phyloP scores from a whole-genome alignment of 2,329 filamentous ascomycete genomes.

The Aspergillus phoenicis region DNA sequence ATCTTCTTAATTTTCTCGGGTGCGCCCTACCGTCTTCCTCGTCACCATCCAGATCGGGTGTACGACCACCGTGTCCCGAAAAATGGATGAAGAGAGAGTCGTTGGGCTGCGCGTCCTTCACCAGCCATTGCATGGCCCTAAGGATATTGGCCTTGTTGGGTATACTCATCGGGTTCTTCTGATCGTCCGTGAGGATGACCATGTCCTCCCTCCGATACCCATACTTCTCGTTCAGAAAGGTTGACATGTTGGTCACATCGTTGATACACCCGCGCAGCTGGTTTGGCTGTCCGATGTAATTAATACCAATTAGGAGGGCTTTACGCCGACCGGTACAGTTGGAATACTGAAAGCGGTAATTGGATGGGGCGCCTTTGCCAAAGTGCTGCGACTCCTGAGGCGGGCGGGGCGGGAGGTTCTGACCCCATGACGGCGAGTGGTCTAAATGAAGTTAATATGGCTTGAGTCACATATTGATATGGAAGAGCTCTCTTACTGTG shows the following conservation, averaged over 20 bases:
- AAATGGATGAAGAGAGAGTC: slow-evolving; percentile 98
- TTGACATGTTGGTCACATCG: slow-evolving; percentile 94
- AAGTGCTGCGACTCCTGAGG: slow-evolving; percentile 70
- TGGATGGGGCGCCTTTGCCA: slow-evolving; percentile 75
- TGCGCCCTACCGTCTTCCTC: slow-evolving; percentile 63
- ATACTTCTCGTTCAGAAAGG: slow-evolving; percentile 80
- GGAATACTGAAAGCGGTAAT: slow-evolving; percentile 90
- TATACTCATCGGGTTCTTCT: slow-evolving; percentile 95
- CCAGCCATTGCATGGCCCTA: slow-evolving; percentile 97
- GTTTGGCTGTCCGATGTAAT: slow-evolving; percentile 90
- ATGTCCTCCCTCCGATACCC: slow-evolving; percentile 94
- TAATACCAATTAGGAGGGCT: slow-evolving; percentile 89
- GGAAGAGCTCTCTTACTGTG: slow-evolving; percentile 15
- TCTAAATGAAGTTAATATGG: slow-evolving; percentile 31
- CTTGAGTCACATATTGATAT: too few species aligned
- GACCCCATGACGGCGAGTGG: slow-evolving; percentile 56
- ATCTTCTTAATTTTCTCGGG: not conserved
- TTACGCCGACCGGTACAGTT: slow-evolving; percentile 85
- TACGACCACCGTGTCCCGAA: slow-evolving; percentile 79
- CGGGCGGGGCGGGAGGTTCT: slow-evolving; percentile 65
- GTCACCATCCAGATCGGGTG: slow-evolving; percentile 71
- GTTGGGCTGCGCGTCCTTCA: slow-evolving; percentile 87
- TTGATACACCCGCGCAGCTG: slow-evolving; percentile 93
- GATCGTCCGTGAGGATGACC: slow-evolving; percentile 94
- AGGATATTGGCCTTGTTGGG: slow-evolving; percentile 94